These are phyloP conservation scores for Epichloe gansuensis DNA, from an alignment of 2,329 filamentous ascomycete genomes.

Conservation along the genomic window DNA sequence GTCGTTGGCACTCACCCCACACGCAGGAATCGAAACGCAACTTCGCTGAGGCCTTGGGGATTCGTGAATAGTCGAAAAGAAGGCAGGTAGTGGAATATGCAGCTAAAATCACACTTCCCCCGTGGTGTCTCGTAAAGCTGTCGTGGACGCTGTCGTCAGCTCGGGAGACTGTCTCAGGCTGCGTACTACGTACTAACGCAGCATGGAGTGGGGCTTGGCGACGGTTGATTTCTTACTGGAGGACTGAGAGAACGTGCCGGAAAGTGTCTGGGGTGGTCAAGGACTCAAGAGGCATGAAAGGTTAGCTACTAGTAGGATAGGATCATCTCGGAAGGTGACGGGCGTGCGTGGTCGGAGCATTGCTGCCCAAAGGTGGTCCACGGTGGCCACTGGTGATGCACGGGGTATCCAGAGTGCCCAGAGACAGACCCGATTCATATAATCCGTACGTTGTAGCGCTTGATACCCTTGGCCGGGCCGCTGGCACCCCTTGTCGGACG, in stretches of 20 bases:
- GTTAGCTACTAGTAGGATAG: background rate
- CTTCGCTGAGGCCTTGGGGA: background rate
- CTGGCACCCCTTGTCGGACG: background rate
- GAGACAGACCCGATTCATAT: background rate
- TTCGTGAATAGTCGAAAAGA: background rate
- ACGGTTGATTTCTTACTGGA: background rate
- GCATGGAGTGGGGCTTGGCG: conserved; percentile 1
- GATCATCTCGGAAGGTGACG: too few species aligned
- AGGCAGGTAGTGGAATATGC: background rate
- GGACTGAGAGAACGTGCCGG: background rate
- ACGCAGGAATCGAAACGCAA: background rate
- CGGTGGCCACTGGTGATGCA: background rate
- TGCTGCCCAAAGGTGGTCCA: conserved; percentile 9
- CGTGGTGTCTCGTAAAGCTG: background rate
- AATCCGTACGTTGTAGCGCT: too few species aligned
- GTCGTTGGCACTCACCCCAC: background rate
- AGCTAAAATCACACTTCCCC: background rate
- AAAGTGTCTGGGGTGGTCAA: background rate
- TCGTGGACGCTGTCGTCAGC: background rate
- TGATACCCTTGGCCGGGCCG: too few species aligned
- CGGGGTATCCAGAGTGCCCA: background rate
- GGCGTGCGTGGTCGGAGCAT: conserved; percentile 4
- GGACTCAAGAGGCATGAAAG: background rate
- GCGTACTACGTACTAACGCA: too few species aligned
- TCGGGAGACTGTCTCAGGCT: background rate